Evolutionary conservation across 164 flowering plant genomes (phyloP), one percentile per base, ranked within the genome.

Genomic region (Brasenia schreberi): DNA sequence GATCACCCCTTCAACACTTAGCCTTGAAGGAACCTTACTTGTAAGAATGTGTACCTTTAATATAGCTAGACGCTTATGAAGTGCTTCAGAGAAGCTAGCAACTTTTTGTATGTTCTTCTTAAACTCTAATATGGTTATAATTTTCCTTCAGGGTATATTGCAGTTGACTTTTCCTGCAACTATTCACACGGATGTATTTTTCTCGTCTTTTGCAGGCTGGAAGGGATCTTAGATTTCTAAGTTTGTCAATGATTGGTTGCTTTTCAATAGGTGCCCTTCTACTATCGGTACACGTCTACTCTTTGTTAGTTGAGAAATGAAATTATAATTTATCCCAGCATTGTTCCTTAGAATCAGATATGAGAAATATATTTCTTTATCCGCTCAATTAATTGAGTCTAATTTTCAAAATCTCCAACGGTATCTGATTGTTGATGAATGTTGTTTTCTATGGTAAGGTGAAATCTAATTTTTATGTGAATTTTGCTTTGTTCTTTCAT

Each of bases 1-100:
- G 63, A 81, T 85, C 64, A 82, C 91, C 33, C 89, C 97, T 6
- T 66, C 84, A 64, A 87, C 85, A 44, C 90, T 78, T 69, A 75
- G 95, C 80, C 87, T 91, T 63, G 98, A 94, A 75, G 98, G 98
- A 39, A 85, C 97, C 12, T 74, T 94, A 77, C 72, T 90, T 91
- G 98, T 89, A 83, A 62, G 76, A 60, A 17, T 17, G 23, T 60
- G 14, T 6, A 19, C 62, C 16, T 53, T 53, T 53, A 12, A 12
- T 53, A 9, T 53, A 12, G 12, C 17, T 53, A 53, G 59, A 53
- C 17, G 59, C 17, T 53, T 53, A n/a, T n/a, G n/a, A n/a, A 44
- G 62, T 0, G 62, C 19, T 16, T 6, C 5, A 6, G 16, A 5
- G 19, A 60, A 17, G 16, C 62, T 6, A 60, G 6, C 17, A 7